Evolutionary conservation across 352 stramenopile genomes (phyloP).

Genomic region (Pythium plurisporium): DNA sequence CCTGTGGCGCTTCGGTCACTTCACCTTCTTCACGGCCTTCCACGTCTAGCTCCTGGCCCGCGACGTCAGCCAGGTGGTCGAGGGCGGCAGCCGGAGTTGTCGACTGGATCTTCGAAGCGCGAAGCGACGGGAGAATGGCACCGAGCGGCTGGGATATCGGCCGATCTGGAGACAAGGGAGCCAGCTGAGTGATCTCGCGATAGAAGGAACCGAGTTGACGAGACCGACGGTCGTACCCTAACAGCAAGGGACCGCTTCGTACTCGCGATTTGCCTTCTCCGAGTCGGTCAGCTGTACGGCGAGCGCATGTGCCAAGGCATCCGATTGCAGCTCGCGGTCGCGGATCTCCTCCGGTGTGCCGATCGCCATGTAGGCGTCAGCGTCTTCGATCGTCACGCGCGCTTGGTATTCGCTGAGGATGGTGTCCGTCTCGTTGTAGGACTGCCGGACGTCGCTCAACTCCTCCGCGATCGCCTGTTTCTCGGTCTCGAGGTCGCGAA

Average conservation of each 20-base stretch:
- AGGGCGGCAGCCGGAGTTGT: background rate
- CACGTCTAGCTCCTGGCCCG: background rate
- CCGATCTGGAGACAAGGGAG: background rate
- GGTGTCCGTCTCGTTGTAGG: no score
- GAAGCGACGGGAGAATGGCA: background rate
- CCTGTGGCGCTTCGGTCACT: background rate
- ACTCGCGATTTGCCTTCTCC: background rate
- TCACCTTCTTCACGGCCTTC: background rate
- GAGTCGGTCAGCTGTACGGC: background rate
- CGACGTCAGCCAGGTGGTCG: background rate
- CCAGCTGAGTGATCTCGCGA: background rate
- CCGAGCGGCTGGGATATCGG: background rate
- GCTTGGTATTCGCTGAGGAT: no score
- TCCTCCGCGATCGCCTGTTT: no score
- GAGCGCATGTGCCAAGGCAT: background rate
- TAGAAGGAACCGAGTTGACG: background rate
- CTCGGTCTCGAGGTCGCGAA: background rate
- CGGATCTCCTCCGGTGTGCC: background rate
- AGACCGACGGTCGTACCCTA: background rate
- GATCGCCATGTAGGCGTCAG: background rate
- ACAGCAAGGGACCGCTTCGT: conserved; percentile 2
- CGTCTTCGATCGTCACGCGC: background rate
- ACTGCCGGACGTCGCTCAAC: no score
- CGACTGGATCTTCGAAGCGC: background rate
- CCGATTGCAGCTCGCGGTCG: background rate